Percentiles rank a stretch among this genome's conserved stretches.
Conservation (phyloP, 169 alveolate species). For the Eimeria nieschulzi region DNA sequence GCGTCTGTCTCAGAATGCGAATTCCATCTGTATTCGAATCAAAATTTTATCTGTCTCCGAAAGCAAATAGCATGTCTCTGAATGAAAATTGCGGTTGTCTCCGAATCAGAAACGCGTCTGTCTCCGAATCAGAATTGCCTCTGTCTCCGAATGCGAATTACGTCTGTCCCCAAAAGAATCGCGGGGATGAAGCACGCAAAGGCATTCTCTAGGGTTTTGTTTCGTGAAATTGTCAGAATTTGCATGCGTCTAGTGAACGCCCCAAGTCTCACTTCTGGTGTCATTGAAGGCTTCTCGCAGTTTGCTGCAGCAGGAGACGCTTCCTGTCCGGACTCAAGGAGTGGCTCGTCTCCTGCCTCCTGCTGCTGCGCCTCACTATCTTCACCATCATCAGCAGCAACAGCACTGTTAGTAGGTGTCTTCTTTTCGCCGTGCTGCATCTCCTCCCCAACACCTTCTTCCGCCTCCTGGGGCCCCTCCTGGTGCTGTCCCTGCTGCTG, state of each 20-base stretch:
- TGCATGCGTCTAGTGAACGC: too few relatives aligned
- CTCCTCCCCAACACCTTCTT: not conserved
- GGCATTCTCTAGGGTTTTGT: too few relatives aligned
- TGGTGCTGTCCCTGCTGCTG: slow-evolving; percentile 1
- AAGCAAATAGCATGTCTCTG: too few relatives aligned
- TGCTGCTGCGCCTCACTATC: not conserved
- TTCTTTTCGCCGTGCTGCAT: not conserved
- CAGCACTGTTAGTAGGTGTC: not conserved
- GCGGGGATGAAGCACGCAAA: too few relatives aligned
- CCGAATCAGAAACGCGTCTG: too few relatives aligned
- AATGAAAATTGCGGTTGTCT: too few relatives aligned
- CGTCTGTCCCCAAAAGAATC: not conserved
- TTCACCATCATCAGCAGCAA: not conserved
- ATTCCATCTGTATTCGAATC: not conserved
- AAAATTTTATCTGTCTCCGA: not conserved
- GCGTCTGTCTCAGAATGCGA: not conserved
- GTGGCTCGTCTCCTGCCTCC: not conserved
- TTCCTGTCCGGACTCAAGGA: not conserved
- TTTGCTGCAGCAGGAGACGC: not conserved
- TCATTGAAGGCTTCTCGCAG: too few relatives aligned
- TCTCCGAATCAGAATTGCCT: not conserved
- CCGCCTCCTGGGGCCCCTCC: not conserved
- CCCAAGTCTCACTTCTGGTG: too few relatives aligned
- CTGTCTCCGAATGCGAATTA: not conserved
- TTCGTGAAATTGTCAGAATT: too few relatives aligned